phyloP scores from a whole-genome alignment of 441 rosid species.

The Pelargonium fulgidum region DNA sequence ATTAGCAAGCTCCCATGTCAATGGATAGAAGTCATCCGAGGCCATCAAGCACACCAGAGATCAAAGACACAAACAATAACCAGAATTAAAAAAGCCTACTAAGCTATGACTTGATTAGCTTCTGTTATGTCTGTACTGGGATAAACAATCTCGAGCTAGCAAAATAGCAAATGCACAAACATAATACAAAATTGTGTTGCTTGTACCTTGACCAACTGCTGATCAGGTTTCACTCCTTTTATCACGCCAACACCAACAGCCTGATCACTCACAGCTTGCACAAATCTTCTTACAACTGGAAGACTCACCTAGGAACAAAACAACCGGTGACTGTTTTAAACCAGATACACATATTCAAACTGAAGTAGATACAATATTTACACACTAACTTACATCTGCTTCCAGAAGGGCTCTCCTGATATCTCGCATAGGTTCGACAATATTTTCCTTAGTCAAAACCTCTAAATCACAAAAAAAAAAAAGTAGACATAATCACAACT shows the following conservation, averaged over 20 bases:
- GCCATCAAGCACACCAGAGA: neutral
- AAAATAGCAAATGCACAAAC: neutral
- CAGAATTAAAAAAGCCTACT: neutral
- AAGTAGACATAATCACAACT: neutral
- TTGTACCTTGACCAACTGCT: slow-evolving; percentile 82
- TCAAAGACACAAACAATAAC: neutral
- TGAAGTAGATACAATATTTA: neutral
- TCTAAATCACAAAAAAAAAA: slow-evolving; percentile 40
- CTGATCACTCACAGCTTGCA: slow-evolving; percentile 78
- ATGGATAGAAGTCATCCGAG: slow-evolving; percentile 1
- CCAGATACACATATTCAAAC: slow-evolving; percentile 6
- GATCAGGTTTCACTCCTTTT: slow-evolving; percentile 92
- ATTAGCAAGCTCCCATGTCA: neutral
- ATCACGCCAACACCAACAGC: slow-evolving; percentile 84
- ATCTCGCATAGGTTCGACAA: slow-evolving; percentile 90
- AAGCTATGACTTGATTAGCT: neutral
- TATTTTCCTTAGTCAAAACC: slow-evolving; percentile 88
- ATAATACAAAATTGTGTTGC: neutral
- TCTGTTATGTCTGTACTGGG: slow-evolving; percentile 2
- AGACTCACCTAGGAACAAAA: slow-evolving; percentile 75
- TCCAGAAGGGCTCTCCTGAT: slow-evolving; percentile 94
- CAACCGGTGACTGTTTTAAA: slow-evolving; percentile 1
- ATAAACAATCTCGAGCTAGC: neutral
- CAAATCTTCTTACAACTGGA: slow-evolving; percentile 96
- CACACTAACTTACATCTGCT: slow-evolving; percentile 74